Evolutionary conservation across 768 basidiomycete species (phyloP).

Genomic region (Sarcodon sp.): DNA sequence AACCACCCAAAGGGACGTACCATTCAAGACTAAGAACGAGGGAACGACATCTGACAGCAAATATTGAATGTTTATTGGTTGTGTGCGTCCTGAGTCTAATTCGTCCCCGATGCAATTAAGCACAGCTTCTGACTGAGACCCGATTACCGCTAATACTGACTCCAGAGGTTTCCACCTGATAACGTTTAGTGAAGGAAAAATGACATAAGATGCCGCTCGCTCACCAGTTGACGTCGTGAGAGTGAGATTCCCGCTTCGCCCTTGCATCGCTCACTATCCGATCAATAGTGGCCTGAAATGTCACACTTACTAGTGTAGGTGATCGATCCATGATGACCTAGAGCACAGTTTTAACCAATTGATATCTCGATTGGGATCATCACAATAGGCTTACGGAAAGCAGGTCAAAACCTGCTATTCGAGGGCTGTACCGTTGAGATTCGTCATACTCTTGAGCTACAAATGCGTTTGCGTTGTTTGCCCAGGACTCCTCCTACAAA

Average conservation of each 20-base stretch:
- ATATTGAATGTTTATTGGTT: slow-evolving; percentile 65
- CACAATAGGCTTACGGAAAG: slow-evolving; percentile 38
- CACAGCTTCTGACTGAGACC: slow-evolving; percentile 68
- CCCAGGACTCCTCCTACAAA: slow-evolving; percentile 81
- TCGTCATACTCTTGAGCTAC: slow-evolving; percentile 94
- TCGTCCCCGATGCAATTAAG: slow-evolving; percentile 72
- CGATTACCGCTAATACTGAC: slow-evolving; percentile 69
- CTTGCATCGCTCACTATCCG: slow-evolving; percentile 47
- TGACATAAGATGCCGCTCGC: slow-evolving; percentile 8
- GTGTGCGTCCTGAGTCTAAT: slow-evolving; percentile 42
- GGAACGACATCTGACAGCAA: slow-evolving; percentile 75
- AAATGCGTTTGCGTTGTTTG: slow-evolving; percentile 80
- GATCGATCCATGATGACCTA: slow-evolving; percentile 35
- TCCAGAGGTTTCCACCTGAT: slow-evolving; percentile 89
- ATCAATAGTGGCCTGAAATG: slow-evolving; percentile 42
- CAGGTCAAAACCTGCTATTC: slow-evolving; percentile 78
- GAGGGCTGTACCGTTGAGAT: slow-evolving; percentile 65
- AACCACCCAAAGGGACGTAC: slow-evolving; percentile 27
- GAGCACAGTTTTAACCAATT: slow-evolving; percentile 23
- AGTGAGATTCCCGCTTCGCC: slow-evolving; percentile 36
- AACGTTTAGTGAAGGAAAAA: slow-evolving; percentile 4
- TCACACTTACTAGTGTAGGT: slow-evolving; percentile 33
- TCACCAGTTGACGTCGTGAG: slow-evolving; percentile 53
- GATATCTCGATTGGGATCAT: neutral
- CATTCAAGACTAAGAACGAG: slow-evolving; percentile 50